Evolutionary conservation across 768 basidiomycete species (phyloP).

Genomic region (Mycena albidolilacea): DNA sequence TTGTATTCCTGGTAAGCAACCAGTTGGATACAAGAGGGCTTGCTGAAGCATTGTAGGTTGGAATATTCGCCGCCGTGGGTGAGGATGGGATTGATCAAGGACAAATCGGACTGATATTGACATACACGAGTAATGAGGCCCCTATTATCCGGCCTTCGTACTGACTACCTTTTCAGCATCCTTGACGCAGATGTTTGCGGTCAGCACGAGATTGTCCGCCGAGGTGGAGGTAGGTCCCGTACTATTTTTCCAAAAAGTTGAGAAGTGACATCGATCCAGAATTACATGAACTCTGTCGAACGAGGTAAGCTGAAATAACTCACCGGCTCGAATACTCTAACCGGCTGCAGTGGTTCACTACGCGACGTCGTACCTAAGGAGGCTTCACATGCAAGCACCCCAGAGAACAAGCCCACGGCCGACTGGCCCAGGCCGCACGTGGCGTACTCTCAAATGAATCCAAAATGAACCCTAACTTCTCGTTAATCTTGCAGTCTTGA

Average conservation of each 20-base stretch:
- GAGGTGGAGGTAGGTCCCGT: constrained; percentile 71
- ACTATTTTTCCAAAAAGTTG: neutral
- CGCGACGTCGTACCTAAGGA: too few species aligned
- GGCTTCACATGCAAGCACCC: too few species aligned
- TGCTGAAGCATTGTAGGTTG: constrained; percentile 59
- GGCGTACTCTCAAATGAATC: too few species aligned
- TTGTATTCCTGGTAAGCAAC: constrained; percentile 63
- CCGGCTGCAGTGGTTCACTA: too few species aligned
- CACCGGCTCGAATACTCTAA: too few species aligned
- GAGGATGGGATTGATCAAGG: constrained; percentile 71
- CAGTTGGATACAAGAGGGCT: neutral
- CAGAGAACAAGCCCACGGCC: too few species aligned
- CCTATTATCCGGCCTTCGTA: neutral
- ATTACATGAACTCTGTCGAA: constrained; percentile 79
- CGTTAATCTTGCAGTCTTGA: too few species aligned
- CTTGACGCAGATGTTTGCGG: constrained; percentile 66
- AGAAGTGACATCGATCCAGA: constrained; percentile 48
- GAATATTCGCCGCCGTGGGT: constrained; percentile 72
- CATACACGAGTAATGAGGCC: constrained; percentile 66
- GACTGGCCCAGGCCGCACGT: too few species aligned
- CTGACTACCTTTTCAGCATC: constrained; percentile 49
- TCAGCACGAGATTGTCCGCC: constrained; percentile 70
- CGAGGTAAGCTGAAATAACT: constrained; percentile 52
- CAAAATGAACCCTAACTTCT: too few species aligned
- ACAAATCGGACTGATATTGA: constrained; percentile 80